Evolutionary conservation across 2,329 filamentous ascomycete species (phyloP).

Genomic region (Beauveria caledonica): DNA sequence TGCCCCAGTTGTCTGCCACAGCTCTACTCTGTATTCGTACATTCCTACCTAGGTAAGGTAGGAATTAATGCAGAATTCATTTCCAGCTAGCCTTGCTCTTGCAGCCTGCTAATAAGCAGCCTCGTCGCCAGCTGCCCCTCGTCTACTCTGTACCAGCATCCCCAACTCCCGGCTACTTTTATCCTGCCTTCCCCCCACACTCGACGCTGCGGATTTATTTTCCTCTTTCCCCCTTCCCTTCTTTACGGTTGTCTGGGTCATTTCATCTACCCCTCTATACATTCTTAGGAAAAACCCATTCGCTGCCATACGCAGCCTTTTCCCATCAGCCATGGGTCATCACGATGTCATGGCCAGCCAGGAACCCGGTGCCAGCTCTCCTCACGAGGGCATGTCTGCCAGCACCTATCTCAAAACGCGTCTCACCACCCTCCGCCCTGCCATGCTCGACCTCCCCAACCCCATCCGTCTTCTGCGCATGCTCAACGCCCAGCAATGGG

Average conservation of each 20-base stretch:
- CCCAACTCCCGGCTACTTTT: not conserved
- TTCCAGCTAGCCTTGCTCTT: too few species aligned
- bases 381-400: constrained; percentile 41
- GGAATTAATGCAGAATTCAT: not conserved
- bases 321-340: not conserved
- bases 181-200: not conserved
- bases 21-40: not conserved
- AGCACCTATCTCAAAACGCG: constrained; percentile 43
- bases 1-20: not conserved
- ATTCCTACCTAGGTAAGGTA: too few species aligned
- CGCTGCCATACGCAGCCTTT: not conserved
- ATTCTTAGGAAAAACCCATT: not conserved
- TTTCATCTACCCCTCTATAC: too few species aligned
- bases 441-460: constrained; percentile 46
- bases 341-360: constrained; percentile 18
- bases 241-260: not conserved
- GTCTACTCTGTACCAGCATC: not conserved
- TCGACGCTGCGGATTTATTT: not conserved
- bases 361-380: constrained; percentile 25
- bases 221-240: not conserved
- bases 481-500: constrained; percentile 44
- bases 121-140: not conserved
- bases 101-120: too few species aligned
- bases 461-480: constrained; percentile 41
- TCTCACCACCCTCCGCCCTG: constrained; percentile 47